Evolutionary conservation across 768 basidiomycete genomes (phyloP), one percentile per base, ranked within the genome.

Genomic region (Tulasnella sp.): DNA sequence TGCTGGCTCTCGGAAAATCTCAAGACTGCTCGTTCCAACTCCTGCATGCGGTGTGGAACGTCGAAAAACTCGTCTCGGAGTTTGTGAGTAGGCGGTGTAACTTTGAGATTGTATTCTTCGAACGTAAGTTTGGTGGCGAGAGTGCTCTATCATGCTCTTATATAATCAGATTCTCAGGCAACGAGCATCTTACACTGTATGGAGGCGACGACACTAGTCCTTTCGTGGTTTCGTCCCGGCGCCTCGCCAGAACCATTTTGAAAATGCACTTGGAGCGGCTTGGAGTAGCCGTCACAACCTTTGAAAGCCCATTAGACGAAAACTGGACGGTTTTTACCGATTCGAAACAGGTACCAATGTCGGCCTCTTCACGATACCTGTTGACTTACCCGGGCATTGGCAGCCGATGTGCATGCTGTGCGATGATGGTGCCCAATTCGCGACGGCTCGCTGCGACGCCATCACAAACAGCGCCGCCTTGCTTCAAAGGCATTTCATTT

Each of bases 361-460:
- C 51, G n/a, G 4, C 1, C 6, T 51, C 51, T 4, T n/a, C 20
- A 51, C n/a, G 13, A 2, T n/a, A 67, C 61, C 44, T 18, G 11
- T 39, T 16, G 48, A 13, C 35, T 44, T 44, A 5, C 13, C 35
- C 5, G 48, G n/a, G 4, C 23, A 55, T 29, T 32, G 35, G 13
- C 79, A 91, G 90, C 91, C 92, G 1, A 91, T 92, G 90, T 91
- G 91, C 77, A 85, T 88, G 39, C 84, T 92, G 83, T 84, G 86
- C 29, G 87, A 88, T 78, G 90, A 90, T 75, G 90, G 89, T 7
- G 88, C 86, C 0, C 77, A 82, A 11, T 79, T 80, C 29, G 57
- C 18, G 72, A 7, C 74, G 67, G 69, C 80, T 80, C 55, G 77
- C 29, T 79, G 81, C 13, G 74, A 79, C 7, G 40, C 40, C 18